These are phyloP conservation scores for Candida sojae DNA, from an alignment of 1,139 yeast genomes.

Conservation along the genomic window DNA sequence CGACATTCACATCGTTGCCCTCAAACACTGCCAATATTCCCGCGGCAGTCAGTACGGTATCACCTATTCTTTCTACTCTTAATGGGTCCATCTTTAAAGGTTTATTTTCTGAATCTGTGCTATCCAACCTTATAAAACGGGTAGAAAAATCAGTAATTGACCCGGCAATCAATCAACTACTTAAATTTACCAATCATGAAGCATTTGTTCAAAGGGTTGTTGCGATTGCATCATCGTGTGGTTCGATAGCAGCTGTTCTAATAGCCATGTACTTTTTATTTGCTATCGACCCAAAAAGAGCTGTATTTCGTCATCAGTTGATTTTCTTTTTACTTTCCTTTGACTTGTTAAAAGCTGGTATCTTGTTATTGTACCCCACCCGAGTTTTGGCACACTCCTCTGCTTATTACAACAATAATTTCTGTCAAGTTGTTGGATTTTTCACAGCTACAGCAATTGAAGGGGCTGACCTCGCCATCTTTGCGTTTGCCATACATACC, in stretches of 20 bases:
- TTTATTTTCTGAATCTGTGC: not conserved
- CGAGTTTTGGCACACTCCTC: conserved; percentile 50
- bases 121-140: conserved; percentile 6
- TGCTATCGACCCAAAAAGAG: conserved; percentile 61
- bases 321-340: conserved; percentile 66
- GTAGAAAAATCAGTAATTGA: not conserved
- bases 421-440: conserved; percentile 80
- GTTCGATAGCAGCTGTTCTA: conserved; percentile 58
- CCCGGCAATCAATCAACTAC: conserved; percentile 21
- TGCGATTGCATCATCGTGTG: conserved; percentile 58
- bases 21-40: not conserved
- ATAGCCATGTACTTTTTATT: conserved; percentile 54
- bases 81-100: not conserved
- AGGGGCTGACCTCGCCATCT: conserved; percentile 85
- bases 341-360: conserved; percentile 74
- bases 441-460: conserved; percentile 82
- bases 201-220: conserved; percentile 43
- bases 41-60: not conserved
- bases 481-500: conserved; percentile 82
- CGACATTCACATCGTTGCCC: not conserved
- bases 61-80: too few species aligned
- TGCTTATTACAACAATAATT: conserved; percentile 53
- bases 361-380: conserved; percentile 72
- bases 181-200: conserved; percentile 26
- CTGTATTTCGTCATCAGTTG: conserved; percentile 72